These are phyloP conservation scores for Astathelohania contejeani DNA, from an alignment of 371 early-diverging fungal genomes.

Conservation along the genomic window DNA sequence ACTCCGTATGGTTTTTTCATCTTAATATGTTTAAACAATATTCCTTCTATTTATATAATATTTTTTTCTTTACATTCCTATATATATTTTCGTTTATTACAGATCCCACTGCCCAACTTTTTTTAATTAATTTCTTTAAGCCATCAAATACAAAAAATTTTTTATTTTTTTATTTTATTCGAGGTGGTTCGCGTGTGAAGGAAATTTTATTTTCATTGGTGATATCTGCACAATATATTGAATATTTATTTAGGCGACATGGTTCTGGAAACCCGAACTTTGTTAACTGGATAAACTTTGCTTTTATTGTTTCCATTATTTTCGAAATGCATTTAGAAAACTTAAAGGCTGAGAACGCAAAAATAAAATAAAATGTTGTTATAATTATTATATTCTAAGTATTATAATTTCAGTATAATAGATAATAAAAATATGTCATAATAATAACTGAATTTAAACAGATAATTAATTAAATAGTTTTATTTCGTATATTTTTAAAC, in stretches of 20 bases:
- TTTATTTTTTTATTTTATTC: not conserved
- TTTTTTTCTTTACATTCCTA: not conserved
- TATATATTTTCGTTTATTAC: too few relatives aligned
- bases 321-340: not conserved
- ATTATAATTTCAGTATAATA: too few relatives aligned
- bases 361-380: too few relatives aligned
- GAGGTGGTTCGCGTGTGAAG: not conserved
- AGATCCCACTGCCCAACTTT: too few relatives aligned
- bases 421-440: too few relatives aligned
- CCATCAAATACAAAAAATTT: not conserved
- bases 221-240: too few relatives aligned
- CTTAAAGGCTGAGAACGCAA: not conserved
- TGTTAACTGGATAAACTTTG: not conserved
- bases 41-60: not conserved
- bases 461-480: too few relatives aligned
- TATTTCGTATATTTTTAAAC: too few relatives aligned
- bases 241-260: not conserved
- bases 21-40: not conserved
- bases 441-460: too few relatives aligned
- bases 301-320: not conserved
- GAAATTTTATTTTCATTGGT: too few relatives aligned
- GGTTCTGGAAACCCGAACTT: not conserved
- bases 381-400: too few relatives aligned
- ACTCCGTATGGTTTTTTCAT: not conserved
- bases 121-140: not conserved